Conservation (phyloP, 768 basidiomycete species). For the Leccinum boreale region DNA sequence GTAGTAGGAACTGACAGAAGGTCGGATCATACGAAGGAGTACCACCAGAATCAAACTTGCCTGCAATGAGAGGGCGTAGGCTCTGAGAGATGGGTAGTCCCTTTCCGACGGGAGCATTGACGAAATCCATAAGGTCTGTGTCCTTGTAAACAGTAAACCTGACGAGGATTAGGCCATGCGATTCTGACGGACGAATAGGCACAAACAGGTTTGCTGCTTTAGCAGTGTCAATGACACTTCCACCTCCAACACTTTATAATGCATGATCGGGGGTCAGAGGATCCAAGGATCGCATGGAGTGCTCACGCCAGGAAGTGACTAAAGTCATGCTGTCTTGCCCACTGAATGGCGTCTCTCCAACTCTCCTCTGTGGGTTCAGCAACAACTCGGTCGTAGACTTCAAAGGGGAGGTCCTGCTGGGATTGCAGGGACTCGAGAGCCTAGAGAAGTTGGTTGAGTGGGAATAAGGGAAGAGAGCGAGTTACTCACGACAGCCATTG, state of each 20-base stretch:
- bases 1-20: constrained; percentile 56
- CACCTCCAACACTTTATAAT: constrained; percentile 76
- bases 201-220: constrained; percentile 88
- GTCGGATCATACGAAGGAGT: background rate
- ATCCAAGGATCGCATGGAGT: background rate
- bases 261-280: background rate
- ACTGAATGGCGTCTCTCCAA: constrained; percentile 84
- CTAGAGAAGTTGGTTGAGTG: constrained; percentile 34
- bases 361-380: constrained; percentile 92
- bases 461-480: background rate
- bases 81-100: constrained; percentile 76
- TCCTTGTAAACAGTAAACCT: constrained; percentile 92
- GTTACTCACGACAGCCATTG: constrained; percentile 72
- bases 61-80: constrained; percentile 81
- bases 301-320: constrained; percentile 89
- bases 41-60: constrained; percentile 31
- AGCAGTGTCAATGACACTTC: constrained; percentile 92
- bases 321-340: constrained; percentile 83
- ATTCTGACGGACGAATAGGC: background rate
- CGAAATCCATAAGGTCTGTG: constrained; percentile 91
- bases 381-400: constrained; percentile 77
- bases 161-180: constrained; percentile 3
- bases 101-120: constrained; percentile 94
- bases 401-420: constrained; percentile 72
- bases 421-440: constrained; percentile 77